A percentile compares a stretch with the other conserved stretches of the same genome.
Evolutionary conservation across 179 eudicot species (phyloP).

Genomic region (Spergularia azorica): DNA sequence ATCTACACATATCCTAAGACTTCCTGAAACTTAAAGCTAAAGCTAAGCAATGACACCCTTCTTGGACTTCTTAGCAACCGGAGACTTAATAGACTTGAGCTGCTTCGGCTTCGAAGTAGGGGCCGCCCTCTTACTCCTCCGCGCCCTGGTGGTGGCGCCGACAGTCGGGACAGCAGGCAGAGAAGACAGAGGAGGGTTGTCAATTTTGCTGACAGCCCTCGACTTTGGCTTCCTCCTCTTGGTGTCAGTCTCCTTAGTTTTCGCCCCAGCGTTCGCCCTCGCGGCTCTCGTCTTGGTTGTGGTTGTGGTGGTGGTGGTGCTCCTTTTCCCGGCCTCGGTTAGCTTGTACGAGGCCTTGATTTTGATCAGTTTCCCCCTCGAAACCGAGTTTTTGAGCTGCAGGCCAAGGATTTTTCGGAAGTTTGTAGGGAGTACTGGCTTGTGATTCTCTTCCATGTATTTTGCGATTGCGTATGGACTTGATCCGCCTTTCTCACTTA

Average conservation of each 20-base stretch:
- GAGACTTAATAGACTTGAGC: constrained; percentile 55
- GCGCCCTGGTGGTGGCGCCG: constrained; percentile 24
- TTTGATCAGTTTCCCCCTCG: constrained; percentile 67
- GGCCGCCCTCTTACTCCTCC: constrained; percentile 43
- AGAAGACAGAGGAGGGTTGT: constrained; percentile 21
- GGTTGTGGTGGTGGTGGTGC: constrained; percentile 4
- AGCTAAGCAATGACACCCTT: constrained; percentile 24
- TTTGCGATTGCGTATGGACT: constrained; percentile 81
- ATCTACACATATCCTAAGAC: background rate
- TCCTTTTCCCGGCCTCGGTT: constrained; percentile 42
- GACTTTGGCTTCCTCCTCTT: constrained; percentile 30
- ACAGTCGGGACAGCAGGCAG: constrained; percentile 18
- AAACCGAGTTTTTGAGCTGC: constrained; percentile 65
- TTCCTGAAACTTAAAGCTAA: background rate
- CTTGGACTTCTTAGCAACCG: constrained; percentile 47
- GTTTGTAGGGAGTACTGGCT: constrained; percentile 57
- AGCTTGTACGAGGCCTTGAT: constrained; percentile 84
- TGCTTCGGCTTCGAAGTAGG: constrained; percentile 52
- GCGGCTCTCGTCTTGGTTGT: constrained; percentile 29
- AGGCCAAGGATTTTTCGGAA: constrained; percentile 67
- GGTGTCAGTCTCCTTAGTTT: constrained; percentile 31
- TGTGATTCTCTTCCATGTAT: constrained; percentile 71
- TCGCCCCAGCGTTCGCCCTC: constrained; percentile 32
- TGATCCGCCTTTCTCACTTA: constrained; percentile 72
- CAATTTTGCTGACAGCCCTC: constrained; percentile 34